phyloP scores from a whole-genome alignment of 768 basidiomycete species.

The Auriscalpium orientale region DNA sequence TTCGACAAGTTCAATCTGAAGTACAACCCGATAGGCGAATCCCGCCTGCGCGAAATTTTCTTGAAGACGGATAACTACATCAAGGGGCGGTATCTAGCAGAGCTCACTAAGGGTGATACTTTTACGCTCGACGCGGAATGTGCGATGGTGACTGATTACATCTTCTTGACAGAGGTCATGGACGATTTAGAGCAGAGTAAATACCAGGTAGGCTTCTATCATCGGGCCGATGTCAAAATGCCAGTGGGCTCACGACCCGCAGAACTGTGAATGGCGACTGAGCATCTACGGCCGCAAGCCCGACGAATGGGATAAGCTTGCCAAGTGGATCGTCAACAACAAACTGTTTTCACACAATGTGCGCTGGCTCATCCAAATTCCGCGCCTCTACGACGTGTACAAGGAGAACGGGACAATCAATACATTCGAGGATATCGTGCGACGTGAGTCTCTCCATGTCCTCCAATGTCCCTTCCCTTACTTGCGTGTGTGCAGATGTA shows the following conservation, averaged over 20 bases:
- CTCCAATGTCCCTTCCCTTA: not conserved
- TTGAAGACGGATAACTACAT: conserved; percentile 96
- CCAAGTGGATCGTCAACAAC: conserved; percentile 92
- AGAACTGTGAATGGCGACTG: conserved; percentile 97
- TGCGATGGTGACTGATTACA: not conserved
- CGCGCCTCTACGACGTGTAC: conserved; percentile 92
- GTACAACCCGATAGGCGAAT: conserved; percentile 96
- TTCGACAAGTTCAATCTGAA: conserved; percentile 98
- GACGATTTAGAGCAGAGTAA: conserved; percentile 97
- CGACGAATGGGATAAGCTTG: conserved; percentile 96
- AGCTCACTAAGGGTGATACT: conserved; percentile 74
- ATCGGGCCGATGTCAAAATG: not conserved
- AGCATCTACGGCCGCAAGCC: conserved; percentile 84
- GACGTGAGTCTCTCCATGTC: conserved; percentile 49
- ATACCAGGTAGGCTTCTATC: conserved; percentile 63
- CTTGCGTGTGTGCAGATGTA: conserved; percentile 49
- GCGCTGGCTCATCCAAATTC: conserved; percentile 94
- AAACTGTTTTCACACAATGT: conserved; percentile 96
- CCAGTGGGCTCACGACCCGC: not conserved
- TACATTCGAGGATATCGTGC: conserved; percentile 87
- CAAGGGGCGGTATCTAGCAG: conserved; percentile 87
- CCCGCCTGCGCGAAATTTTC: conserved; percentile 91
- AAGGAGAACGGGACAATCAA: conserved; percentile 76
- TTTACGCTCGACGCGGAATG: not conserved
- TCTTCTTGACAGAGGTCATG: conserved; percentile 68